These are phyloP conservation scores for Geum urbanum DNA, from an alignment of 306 rosid genomes.

Conservation along the genomic window DNA sequence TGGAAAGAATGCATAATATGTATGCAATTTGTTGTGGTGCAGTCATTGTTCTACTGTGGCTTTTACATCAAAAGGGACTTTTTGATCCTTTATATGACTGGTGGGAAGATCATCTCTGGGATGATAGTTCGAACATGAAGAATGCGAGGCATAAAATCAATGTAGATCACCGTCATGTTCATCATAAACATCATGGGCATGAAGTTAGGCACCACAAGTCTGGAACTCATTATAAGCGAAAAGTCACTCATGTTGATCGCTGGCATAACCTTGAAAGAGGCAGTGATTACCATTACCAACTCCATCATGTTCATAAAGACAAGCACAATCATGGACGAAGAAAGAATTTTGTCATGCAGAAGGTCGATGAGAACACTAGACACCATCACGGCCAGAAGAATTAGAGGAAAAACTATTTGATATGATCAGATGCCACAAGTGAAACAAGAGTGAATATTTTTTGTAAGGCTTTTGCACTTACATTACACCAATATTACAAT, in stretches of 20 bases:
- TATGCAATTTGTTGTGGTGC: conserved; percentile 36
- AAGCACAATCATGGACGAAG: conserved; percentile 49
- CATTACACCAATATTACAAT: not conserved
- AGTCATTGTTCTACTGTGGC: conserved; percentile 75
- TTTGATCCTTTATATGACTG: conserved; percentile 90
- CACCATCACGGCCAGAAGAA: conserved; percentile 36
- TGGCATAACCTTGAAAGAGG: conserved; percentile 45
- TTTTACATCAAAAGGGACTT: conserved; percentile 75
- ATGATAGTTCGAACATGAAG: conserved; percentile 26
- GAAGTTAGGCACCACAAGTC: conserved; percentile 35
- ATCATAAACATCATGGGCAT: conserved; percentile 37
- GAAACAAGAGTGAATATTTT: not conserved
- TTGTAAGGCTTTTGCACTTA: not conserved
- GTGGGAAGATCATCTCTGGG: conserved; percentile 65
- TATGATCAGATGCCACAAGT: conserved; percentile 23
- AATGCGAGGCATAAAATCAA: conserved; percentile 29
- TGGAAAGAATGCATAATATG: not conserved
- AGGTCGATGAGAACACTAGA: conserved; percentile 29
- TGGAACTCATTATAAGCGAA: conserved; percentile 36
- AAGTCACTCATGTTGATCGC: conserved; percentile 37
- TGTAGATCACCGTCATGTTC: conserved; percentile 27
- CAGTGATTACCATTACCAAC: conserved; percentile 36
- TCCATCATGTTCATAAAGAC: conserved; percentile 51
- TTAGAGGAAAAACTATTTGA: conserved; percentile 30
- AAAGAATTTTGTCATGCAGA: conserved; percentile 30